A percentile compares a stretch with the other conserved stretches of the same genome.
These are phyloP conservation scores for Alisma plantagoaquatica DNA, from an alignment of 106 monocot genomes.

Conservation along the genomic window DNA sequence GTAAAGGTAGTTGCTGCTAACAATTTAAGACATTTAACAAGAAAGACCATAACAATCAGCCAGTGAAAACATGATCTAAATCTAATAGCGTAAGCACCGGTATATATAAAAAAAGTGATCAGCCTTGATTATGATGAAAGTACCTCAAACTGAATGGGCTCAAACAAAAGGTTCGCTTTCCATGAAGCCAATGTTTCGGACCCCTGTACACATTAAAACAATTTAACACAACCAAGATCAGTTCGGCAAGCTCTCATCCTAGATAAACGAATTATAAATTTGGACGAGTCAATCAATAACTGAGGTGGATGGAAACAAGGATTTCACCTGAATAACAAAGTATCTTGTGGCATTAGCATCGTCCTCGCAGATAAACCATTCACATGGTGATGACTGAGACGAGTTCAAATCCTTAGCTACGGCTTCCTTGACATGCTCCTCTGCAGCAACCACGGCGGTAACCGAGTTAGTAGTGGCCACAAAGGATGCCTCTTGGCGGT, in stretches of 20 bases:
- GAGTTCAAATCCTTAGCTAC: constrained; percentile 74
- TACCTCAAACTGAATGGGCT: constrained; percentile 94
- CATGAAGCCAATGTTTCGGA: constrained; percentile 84
- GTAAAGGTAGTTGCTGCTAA: no score
- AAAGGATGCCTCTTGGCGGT: constrained; percentile 43
- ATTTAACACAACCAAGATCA: no score
- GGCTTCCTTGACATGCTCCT: constrained; percentile 72
- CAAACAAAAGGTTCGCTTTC: constrained; percentile 94
- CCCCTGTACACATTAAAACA: constrained; percentile 75
- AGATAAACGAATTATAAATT: no score
- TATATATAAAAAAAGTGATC: no score
- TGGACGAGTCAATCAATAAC: no score
- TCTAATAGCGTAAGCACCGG: no score
- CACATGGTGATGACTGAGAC: constrained; percentile 43
- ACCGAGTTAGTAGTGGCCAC: constrained; percentile 77
- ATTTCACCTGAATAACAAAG: constrained; percentile 77
- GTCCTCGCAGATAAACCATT: constrained; percentile 92
- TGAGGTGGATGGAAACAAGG: no score
- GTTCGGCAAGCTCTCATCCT: no score
- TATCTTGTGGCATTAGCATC: constrained; percentile 52
- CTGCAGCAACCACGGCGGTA: constrained; percentile 74
- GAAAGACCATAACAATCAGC: no score
- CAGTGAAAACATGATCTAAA: no score
- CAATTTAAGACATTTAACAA: no score
- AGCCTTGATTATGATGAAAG: no score